A percentile compares a stretch with the other conserved stretches of the same genome.
Conservation (phyloP, 306 rosid species). For the Quercus glauca region DNA sequence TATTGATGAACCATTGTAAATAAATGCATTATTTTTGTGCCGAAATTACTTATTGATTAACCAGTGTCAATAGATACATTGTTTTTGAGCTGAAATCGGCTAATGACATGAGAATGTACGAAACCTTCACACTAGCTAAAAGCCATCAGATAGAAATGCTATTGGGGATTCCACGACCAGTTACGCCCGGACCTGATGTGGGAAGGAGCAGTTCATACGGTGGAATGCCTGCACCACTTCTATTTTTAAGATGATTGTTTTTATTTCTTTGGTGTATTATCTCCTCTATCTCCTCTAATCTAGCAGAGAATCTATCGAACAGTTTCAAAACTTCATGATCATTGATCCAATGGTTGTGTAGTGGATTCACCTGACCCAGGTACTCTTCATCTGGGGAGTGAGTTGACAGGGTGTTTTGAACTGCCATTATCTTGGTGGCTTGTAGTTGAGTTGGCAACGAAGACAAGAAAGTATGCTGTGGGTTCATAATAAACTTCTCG, state of each 20-base stretch:
- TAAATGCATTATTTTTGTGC: neutral
- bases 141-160: constrained; percentile 69
- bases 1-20: too few species aligned
- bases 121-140: neutral
- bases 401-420: constrained; percentile 85
- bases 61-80: too few species aligned
- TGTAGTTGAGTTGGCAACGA: constrained; percentile 92
- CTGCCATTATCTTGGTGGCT: constrained; percentile 99
- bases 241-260: constrained; percentile 51
- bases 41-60: neutral
- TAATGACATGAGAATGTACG: neutral
- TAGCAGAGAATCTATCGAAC: constrained; percentile 53
- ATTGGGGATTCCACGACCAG: constrained; percentile 92
- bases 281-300: constrained; percentile 74
- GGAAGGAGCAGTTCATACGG: constrained; percentile 83
- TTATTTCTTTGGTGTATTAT: constrained; percentile 68
- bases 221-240: constrained; percentile 91
- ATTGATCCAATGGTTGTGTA: constrained; percentile 66
- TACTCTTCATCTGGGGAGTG: constrained; percentile 98
- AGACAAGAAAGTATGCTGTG: constrained; percentile 67
- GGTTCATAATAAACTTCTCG: constrained; percentile 63
- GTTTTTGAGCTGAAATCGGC: neutral
- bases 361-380: constrained; percentile 66
- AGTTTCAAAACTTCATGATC: constrained; percentile 45
- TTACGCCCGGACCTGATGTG: constrained; percentile 84